phyloP scores from a whole-genome alignment of 2,329 filamentous ascomycete genomes.

The Camillea tinctor region DNA sequence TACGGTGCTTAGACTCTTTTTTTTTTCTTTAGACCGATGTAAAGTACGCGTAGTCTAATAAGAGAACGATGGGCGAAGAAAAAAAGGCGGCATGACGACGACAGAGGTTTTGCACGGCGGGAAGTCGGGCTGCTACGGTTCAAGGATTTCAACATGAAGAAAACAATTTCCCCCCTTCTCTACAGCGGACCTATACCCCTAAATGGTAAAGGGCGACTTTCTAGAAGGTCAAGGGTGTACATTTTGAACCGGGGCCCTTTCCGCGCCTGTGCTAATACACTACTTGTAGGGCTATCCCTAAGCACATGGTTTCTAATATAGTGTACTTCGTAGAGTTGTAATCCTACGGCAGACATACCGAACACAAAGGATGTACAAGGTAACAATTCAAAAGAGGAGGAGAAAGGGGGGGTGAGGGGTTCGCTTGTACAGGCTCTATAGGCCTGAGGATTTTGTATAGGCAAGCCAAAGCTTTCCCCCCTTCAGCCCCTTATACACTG shows the following conservation, averaged over 20 bases:
- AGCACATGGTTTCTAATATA: background rate
- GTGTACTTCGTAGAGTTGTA: too few species aligned
- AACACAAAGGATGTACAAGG: background rate
- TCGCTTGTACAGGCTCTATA: background rate
- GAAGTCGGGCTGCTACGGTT: background rate
- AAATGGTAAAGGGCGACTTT: background rate
- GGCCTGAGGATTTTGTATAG: background rate
- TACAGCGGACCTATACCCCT: background rate
- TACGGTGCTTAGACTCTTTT: background rate
- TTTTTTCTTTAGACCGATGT: too few species aligned
- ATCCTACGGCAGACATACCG: background rate
- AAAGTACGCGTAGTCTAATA: too few species aligned
- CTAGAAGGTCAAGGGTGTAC: background rate
- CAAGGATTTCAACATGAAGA: background rate
- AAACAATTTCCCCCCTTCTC: background rate
- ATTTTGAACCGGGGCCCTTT: background rate
- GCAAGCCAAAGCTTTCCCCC: background rate
- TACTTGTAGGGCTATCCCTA: background rate
- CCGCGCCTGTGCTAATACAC: background rate
- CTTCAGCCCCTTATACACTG: background rate
- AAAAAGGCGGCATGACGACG: too few species aligned
- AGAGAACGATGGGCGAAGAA: too few species aligned
- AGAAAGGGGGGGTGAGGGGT: too few species aligned
- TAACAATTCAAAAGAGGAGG: too few species aligned
- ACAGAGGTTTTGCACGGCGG: too few species aligned